A percentile compares a stretch with the other conserved stretches of the same genome.
Evolutionary conservation across 2,329 filamentous ascomycete genomes (phyloP).

Genomic region (Pseudogymnoascus sp.): DNA sequence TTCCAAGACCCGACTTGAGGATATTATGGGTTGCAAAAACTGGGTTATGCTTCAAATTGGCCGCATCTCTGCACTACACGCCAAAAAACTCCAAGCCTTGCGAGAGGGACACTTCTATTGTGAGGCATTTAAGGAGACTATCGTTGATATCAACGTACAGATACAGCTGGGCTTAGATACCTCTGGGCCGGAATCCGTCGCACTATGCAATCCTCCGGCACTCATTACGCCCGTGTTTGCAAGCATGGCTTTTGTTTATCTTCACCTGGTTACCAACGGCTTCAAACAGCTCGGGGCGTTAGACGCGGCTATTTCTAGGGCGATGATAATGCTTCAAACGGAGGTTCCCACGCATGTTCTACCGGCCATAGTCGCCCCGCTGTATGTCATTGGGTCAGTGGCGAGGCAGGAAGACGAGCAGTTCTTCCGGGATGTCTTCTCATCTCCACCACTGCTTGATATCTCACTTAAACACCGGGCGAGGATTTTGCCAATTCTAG

Average conservation of each 20-base stretch:
- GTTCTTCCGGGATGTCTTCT: slow-evolving; percentile 22
- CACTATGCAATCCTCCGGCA: slow-evolving; percentile 6
- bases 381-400: slow-evolving; percentile 24
- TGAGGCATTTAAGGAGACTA: slow-evolving; percentile 14
- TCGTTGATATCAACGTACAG: slow-evolving; percentile 18
- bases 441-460: slow-evolving; percentile 21
- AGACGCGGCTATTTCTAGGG: slow-evolving; percentile 15
- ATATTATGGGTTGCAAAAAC: slow-evolving; percentile 50
- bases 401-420: slow-evolving; percentile 20
- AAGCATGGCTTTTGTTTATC: slow-evolving; percentile 21
- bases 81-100: slow-evolving; percentile 47
- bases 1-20: slow-evolving; percentile 37
- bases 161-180: slow-evolving; percentile 19
- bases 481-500: slow-evolving; percentile 23
- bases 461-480: slow-evolving; percentile 22
- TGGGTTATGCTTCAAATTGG: slow-evolving; percentile 50
- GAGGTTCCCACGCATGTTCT: slow-evolving; percentile 15
- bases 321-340: slow-evolving; percentile 20
- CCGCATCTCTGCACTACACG: slow-evolving; percentile 45
- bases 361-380: slow-evolving; percentile 20
- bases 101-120: slow-evolving; percentile 15
- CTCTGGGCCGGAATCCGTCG: slow-evolving; percentile 8
- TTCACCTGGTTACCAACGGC: slow-evolving; percentile 23
- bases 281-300: slow-evolving; percentile 16
- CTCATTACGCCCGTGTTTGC: slow-evolving; percentile 23